Evolutionary conservation across 306 rosid genomes (phyloP).

Genomic region (Lagenaria siceraria): DNA sequence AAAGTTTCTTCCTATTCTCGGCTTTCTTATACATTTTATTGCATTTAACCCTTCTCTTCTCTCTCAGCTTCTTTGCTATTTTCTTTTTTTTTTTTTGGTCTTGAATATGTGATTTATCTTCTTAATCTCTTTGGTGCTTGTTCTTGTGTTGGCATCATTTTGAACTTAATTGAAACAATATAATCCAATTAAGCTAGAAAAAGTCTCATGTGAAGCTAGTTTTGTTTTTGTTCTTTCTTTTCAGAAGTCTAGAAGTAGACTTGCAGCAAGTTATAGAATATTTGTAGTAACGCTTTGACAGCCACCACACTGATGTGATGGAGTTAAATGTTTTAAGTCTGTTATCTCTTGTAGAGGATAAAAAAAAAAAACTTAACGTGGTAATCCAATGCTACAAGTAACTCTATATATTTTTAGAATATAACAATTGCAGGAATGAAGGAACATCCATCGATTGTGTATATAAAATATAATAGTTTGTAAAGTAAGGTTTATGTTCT

Average conservation of each 20-base stretch:
- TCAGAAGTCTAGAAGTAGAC: background rate
- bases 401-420: too few species aligned
- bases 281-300: background rate
- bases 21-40: background rate
- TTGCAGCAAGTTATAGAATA: background rate
- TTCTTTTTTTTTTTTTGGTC: too few species aligned
- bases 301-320: too few species aligned
- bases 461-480: background rate
- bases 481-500: background rate
- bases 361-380: background rate
- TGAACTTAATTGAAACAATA: background rate
- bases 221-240: background rate
- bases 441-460: too few species aligned
- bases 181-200: background rate
- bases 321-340: too few species aligned
- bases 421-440: too few species aligned
- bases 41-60: background rate
- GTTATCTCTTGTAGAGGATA: too few species aligned
- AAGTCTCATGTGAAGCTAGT: background rate
- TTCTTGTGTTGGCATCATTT: background rate
- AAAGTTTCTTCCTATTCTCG: constrained; percentile 1
- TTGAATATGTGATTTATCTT: background rate
- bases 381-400: background rate
- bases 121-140: background rate
- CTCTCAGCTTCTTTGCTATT: background rate